Evolutionary conservation across 345 rosid genomes (phyloP), one percentile per base, ranked within the genome.

Genomic region (Populus pruinosa): DNA sequence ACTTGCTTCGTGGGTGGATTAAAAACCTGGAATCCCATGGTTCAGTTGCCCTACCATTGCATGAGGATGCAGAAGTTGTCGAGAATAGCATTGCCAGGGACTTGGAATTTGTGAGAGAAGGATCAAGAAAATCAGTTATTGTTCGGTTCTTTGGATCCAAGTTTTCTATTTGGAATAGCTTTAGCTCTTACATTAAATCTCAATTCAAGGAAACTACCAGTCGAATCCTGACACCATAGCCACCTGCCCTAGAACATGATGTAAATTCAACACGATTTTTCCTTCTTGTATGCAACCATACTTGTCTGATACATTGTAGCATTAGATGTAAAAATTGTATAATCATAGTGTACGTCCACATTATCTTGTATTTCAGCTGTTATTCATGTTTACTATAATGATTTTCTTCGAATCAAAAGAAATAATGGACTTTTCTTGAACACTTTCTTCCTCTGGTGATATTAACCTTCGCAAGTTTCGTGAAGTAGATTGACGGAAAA

Each of bases 1-100:
- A 82, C 84, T 82, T 93, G 74, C 86, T 93, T 43, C 91, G 92
- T 0, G 99, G 99, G 43, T 95, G 97, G 98, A 91, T 95, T 50
- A 87, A 83, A 64, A 91, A 82, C 89, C 76, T 90, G 56, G 99
- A 95, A 69, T 88, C 98, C 25, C 75, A 71, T 67, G 96, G 96
- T 18, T 82, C 84, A 8, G 82, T 84, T 50, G 70, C 83, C 0
- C 83, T 95, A 21, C 97, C 98, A 29, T 81, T 95, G 69, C 84
- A 89, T 29, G 92, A 92, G 1, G 88, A 81, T 31, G 50, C 53
- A 14, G 89, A 81, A 80, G 81, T 79, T 77, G 77, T 78, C n/a
- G 73, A 82, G 76, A 13, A 25, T 18, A 83, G 85, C 78, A 70
- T 87, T 33, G 80, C 76, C 47, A 81, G 79, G 83, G 90, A 88